Percentiles rank a stretch among this genome's conserved stretches.
Evolutionary conservation across 352 stramenopile genomes (phyloP).

Genomic region (Chrysophaeum taylorii): DNA sequence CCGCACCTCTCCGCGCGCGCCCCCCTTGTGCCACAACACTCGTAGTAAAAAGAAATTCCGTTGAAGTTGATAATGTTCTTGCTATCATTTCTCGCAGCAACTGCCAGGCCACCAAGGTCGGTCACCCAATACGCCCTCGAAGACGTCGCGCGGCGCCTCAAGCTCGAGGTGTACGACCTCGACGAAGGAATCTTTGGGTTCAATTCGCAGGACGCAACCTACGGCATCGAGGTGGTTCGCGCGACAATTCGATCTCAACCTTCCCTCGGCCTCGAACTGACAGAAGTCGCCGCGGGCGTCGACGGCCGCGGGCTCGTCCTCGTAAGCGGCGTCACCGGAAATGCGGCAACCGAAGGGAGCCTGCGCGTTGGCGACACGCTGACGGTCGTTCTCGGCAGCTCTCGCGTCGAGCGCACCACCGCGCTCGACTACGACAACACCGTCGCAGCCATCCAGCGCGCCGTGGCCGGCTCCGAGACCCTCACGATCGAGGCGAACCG

Average conservation of each 20-base stretch:
- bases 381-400: conserved; percentile 27
- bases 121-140: conserved; percentile 18
- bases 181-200: conserved; percentile 30
- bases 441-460: conserved; percentile 26
- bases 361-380: conserved; percentile 35
- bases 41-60: too few relatives aligned
- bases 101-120: conserved; percentile 25
- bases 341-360: conserved; percentile 21
- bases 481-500: conserved; percentile 39
- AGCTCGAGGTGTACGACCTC: conserved; percentile 29
- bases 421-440: conserved; percentile 37
- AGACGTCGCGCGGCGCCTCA: conserved; percentile 27
- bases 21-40: too few relatives aligned
- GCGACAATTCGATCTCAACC: conserved; percentile 24
- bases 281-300: conserved; percentile 31
- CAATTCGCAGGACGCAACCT: conserved; percentile 25
- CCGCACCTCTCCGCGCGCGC: conserved; percentile 17
- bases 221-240: conserved; percentile 35
- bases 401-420: conserved; percentile 28
- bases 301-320: conserved; percentile 35
- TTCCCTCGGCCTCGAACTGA: conserved; percentile 34
- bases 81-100: conserved; percentile 18
- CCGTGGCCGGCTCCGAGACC: conserved; percentile 12
- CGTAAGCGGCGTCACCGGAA: conserved; percentile 26
- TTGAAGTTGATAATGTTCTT: too few relatives aligned